phyloP scores from a whole-genome alignment of 1,284 basidiomycete genomes.

The Marasmius fiardii region DNA sequence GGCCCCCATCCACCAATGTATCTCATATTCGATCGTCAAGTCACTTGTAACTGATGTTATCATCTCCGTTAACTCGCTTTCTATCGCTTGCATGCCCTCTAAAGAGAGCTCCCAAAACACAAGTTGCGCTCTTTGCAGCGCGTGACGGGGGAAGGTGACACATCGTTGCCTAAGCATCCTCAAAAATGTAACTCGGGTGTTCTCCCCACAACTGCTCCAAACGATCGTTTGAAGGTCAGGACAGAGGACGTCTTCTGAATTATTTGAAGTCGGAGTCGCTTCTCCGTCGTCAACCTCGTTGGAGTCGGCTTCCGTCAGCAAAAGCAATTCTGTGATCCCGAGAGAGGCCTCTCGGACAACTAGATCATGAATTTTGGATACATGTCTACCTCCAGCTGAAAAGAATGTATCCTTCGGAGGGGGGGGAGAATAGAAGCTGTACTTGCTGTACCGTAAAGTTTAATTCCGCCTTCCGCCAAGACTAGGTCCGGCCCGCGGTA shows the following conservation, averaged over 20 bases:
- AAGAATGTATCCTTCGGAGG: no score
- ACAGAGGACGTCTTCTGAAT: neutral
- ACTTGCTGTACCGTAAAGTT: no score
- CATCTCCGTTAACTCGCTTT: neutral
- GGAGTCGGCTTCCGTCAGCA: neutral
- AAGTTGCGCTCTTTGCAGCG: neutral
- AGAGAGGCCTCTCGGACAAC: neutral
- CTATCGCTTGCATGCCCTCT: neutral
- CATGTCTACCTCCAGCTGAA: slow-evolving; percentile 24
- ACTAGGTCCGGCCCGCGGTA: no score
- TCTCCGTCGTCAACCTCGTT: no score
- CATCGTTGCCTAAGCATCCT: neutral
- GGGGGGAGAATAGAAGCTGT: no score
- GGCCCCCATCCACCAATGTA: neutral
- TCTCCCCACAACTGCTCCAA: neutral
- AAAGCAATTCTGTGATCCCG: neutral
- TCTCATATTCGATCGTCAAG: neutral
- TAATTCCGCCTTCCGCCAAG: no score
- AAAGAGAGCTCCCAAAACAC: neutral
- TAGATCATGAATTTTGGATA: slow-evolving; percentile 42
- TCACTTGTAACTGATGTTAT: neutral
- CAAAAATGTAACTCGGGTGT: neutral
- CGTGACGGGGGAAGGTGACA: neutral
- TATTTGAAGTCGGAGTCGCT: neutral
- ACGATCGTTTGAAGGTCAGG: neutral